These are phyloP conservation scores for Trametes polyzona DNA, from an alignment of 1,284 basidiomycete species.

Conservation along the genomic window DNA sequence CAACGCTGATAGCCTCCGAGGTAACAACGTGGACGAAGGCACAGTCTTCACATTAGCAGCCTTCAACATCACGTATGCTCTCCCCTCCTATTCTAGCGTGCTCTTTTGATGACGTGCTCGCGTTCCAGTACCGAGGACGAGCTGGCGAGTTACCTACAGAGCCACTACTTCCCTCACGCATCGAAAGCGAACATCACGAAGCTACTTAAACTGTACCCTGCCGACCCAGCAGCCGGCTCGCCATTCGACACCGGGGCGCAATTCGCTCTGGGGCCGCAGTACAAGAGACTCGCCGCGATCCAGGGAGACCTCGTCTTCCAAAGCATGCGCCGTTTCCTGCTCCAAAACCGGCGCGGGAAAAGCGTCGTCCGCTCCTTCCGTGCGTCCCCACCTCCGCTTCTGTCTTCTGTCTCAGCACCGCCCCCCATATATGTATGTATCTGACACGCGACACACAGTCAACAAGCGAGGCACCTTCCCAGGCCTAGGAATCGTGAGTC, in stretches of 20 bases:
- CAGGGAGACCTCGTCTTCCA: slow-evolving; percentile 55
- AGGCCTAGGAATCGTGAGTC: slow-evolving; percentile 48
- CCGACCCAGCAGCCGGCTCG: slow-evolving; percentile 48
- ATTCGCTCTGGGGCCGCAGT: slow-evolving; percentile 51
- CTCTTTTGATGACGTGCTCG: background rate
- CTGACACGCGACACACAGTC: slow-evolving; percentile 32
- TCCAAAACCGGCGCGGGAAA: slow-evolving; percentile 41
- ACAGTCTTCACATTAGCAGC: slow-evolving; percentile 34
- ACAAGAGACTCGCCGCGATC: slow-evolving; percentile 53
- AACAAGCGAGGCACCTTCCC: slow-evolving; percentile 50
- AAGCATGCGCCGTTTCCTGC: slow-evolving; percentile 41
- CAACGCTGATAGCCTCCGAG: slow-evolving; percentile 12
- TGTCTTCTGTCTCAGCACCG: no score
- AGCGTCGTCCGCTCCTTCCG: slow-evolving; percentile 53
- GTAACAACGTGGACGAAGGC: slow-evolving; percentile 41
- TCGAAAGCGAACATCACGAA: slow-evolving; percentile 10
- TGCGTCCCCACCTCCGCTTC: slow-evolving; percentile 29
- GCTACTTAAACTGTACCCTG: slow-evolving; percentile 38
- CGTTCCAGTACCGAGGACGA: slow-evolving; percentile 19
- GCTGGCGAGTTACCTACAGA: slow-evolving; percentile 17
- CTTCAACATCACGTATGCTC: slow-evolving; percentile 28
- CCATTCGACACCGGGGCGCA: slow-evolving; percentile 51
- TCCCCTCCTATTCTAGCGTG: background rate
- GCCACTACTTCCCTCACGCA: slow-evolving; percentile 23
- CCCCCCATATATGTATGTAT: no score